Evolutionary conservation across 208 protist species (phyloP), one percentile per base, ranked within the genome.

Genomic region (Acanthamoeba healyi): DNA sequence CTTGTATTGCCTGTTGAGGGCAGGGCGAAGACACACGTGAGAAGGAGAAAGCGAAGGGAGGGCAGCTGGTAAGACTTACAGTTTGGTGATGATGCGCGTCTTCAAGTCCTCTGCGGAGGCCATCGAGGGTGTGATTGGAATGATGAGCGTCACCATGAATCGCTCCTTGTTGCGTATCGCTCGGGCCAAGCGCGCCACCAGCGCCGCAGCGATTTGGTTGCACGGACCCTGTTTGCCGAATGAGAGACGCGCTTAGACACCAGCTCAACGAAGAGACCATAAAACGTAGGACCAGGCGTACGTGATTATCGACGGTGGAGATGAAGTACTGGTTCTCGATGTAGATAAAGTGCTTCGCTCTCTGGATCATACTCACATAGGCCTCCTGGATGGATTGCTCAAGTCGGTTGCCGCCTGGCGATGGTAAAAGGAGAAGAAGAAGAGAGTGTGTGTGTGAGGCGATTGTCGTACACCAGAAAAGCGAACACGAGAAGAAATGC

Each of bases 271-370:
- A 29, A 51, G 40, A 32, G 5, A 9, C 4, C 65, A 34, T 12
- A 54, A 9, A 12, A 9, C 46, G 1, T 1, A 12, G 10, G 46
- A 17, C 46, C 1, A 54, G 7, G 46, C 65, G 72, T 51, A 82
- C 72, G 77, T 86, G 77, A 22, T 86, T 86, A 14, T 74, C 91
- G 49, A 86, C 79, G 5, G 88, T 92, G 9, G 86, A 94, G 6
- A 95, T 77, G 92, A 96, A 96, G 84, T 95, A 95, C 29, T 97
- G 95, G 63, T 97, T 96, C 61, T 97, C 96, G 32, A 97, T 97
- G 42, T 97, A 97, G 15, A 97, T 92, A 88, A 96, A 97, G 51
- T 96, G 94, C 58, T 96, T 56, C 0, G 95, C 81, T 24, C 90
- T 44, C 40, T 94, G 58, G 26, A 97, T 97, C 14, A 92, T 81